phyloP scores from a whole-genome alignment of 2,329 filamentous ascomycete genomes.

The Chaetomiaceae sp. region DNA sequence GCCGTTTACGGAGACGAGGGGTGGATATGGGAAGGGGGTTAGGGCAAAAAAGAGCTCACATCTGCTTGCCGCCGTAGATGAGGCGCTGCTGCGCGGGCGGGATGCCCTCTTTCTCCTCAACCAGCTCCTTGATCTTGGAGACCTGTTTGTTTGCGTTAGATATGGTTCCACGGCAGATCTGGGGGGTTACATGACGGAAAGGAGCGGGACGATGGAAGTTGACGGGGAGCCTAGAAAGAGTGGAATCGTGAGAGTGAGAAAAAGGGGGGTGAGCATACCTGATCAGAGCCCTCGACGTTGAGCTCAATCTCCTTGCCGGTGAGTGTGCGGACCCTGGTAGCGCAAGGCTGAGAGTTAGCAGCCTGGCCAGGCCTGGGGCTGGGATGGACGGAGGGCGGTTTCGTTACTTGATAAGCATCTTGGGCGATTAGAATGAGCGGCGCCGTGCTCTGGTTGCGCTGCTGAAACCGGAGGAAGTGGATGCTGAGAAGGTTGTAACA shows the following conservation, averaged over 20 bases:
- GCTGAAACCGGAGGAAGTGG: not conserved
- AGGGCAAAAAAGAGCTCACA: conserved; percentile 49
- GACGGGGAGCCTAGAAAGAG: not conserved
- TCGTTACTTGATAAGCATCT: conserved; percentile 48
- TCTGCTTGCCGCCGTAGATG: conserved; percentile 96
- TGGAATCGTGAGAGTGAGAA: not conserved
- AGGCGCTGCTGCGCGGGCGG: conserved; percentile 93
- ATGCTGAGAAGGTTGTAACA: no score
- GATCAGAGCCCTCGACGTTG: conserved; percentile 91
- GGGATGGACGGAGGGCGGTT: not conserved
- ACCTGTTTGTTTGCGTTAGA: conserved; percentile 51
- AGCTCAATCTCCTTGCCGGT: conserved; percentile 99
- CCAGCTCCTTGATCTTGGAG: conserved; percentile 94
- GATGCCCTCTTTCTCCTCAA: conserved; percentile 98
- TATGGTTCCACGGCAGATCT: no score
- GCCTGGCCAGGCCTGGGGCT: no score
- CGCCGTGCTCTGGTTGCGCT: not conserved
- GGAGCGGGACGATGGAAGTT: not conserved
- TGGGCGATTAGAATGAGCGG: conserved; percentile 20
- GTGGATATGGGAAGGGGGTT: not conserved
- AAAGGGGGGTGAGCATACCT: conserved; percentile 48
- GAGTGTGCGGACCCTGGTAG: conserved; percentile 89
- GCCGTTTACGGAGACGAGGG: not conserved
- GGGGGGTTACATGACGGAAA: not conserved
- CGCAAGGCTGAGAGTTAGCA: no score